Evolutionary conservation across 441 rosid species (phyloP).

Genomic region (Gossypium davidsonii): DNA sequence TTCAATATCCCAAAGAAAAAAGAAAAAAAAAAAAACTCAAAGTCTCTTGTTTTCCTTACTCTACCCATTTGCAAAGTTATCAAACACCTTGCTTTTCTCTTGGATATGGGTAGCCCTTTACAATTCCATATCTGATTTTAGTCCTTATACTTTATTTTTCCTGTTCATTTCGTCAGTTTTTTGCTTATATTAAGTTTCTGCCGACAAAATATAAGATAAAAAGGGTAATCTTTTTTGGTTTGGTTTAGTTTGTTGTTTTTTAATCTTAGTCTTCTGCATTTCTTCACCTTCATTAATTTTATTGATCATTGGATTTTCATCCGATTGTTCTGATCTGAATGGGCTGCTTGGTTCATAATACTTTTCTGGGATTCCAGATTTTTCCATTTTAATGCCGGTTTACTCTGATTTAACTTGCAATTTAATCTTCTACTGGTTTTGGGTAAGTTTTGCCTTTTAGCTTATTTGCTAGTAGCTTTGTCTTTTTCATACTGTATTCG

Average conservation of each 20-base stretch:
- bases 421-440: not conserved
- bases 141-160: not conserved
- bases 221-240: not conserved
- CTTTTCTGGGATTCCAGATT: constrained; percentile 1
- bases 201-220: not conserved
- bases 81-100: not conserved
- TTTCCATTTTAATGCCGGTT: not conserved
- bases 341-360: not conserved
- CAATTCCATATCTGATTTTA: not conserved
- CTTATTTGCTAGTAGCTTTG: not conserved
- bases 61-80: not conserved
- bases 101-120: not conserved
- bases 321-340: not conserved
- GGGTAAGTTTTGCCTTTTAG: not conserved
- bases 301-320: not conserved
- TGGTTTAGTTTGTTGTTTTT: not conserved
- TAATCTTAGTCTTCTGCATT: not conserved
- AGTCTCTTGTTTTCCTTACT: not conserved
- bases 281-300: not conserved
- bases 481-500: not conserved
- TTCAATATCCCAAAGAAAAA: no score
- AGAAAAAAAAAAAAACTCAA: no score
- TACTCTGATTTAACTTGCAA: not conserved
- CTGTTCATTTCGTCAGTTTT: not conserved
- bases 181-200: not conserved